Evolutionary conservation across 139 green algal species (phyloP).

Genomic region (Choricystis sp.): DNA sequence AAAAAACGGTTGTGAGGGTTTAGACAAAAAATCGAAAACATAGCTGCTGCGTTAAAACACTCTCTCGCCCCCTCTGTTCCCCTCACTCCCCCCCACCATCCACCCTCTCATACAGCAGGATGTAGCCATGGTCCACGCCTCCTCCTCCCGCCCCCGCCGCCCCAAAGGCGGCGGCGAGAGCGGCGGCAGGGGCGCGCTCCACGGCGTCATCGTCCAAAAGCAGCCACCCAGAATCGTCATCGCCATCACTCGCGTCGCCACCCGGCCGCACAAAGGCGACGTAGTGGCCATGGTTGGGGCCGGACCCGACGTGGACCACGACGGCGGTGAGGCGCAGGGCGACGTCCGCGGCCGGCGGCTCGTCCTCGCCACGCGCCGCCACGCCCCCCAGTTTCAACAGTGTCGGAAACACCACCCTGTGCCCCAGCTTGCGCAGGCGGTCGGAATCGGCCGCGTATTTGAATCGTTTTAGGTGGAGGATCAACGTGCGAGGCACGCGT

Average conservation of each 20-base stretch:
- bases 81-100: neutral
- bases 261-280: neutral
- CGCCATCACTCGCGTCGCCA: neutral
- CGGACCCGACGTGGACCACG: conserved; percentile 89
- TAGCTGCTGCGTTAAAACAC: too few relatives aligned
- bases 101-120: conserved; percentile 77
- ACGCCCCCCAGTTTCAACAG: conserved; percentile 68
- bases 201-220: conserved; percentile 33
- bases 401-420: conserved; percentile 93
- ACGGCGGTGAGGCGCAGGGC: conserved; percentile 54
- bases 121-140: conserved; percentile 83
- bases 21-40: neutral
- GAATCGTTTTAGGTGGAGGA: conserved; percentile 93
- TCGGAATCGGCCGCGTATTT: conserved; percentile 63
- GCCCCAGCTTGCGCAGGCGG: conserved; percentile 83
- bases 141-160: conserved; percentile 6
- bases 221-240: neutral
- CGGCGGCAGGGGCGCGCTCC: conserved; percentile 50
- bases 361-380: too few relatives aligned
- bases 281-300: conserved; percentile 72
- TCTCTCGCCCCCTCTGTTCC: neutral
- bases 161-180: conserved; percentile 75
- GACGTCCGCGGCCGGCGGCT: neutral
- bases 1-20: neutral
- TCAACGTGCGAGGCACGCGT: conserved; percentile 58